These are phyloP conservation scores for Onygena corvina DNA, from an alignment of 2,329 filamentous ascomycete species.

Conservation along the genomic window DNA sequence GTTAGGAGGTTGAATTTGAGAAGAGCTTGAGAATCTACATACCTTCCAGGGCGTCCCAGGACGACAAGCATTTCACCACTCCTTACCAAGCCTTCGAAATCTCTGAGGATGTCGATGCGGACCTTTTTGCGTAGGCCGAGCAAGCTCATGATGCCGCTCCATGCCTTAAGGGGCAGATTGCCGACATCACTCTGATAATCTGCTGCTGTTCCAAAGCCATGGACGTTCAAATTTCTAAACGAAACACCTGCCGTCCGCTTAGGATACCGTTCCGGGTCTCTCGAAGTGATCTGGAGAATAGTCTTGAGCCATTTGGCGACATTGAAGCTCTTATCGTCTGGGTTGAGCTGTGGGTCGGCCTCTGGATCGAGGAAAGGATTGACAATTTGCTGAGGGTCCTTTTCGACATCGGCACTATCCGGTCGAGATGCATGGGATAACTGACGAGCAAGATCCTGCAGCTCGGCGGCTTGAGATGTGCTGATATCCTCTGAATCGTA, in stretches of 20 bases:
- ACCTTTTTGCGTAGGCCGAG: constrained; percentile 23
- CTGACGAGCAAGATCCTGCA: constrained; percentile 23
- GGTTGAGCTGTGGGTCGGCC: constrained; percentile 34
- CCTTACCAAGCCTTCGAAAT: constrained; percentile 52
- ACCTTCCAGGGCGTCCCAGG: constrained; percentile 40
- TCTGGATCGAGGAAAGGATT: constrained; percentile 30
- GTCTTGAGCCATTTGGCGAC: constrained; percentile 38
- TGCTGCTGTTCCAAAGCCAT: constrained; percentile 30
- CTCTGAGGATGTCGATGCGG: constrained; percentile 48
- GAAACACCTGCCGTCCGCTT: constrained; percentile 30
- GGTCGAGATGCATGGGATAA: constrained; percentile 24
- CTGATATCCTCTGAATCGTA: constrained; percentile 19
- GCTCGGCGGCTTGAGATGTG: constrained; percentile 18
- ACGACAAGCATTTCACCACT: constrained; percentile 48
- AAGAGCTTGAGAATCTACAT: background rate
- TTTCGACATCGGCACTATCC: constrained; percentile 10
- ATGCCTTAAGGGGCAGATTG: constrained; percentile 31
- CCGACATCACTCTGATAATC: constrained; percentile 37
- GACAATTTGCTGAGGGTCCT: constrained; percentile 14
- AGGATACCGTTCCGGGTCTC: constrained; percentile 29
- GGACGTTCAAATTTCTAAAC: constrained; percentile 30
- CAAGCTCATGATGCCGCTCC: constrained; percentile 19
- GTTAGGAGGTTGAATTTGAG: background rate
- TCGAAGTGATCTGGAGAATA: constrained; percentile 32
- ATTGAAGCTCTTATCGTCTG: constrained; percentile 34